Evolutionary conservation across 1,284 basidiomycete genomes (phyloP).

Genomic region (Boletus semigastroideus): DNA sequence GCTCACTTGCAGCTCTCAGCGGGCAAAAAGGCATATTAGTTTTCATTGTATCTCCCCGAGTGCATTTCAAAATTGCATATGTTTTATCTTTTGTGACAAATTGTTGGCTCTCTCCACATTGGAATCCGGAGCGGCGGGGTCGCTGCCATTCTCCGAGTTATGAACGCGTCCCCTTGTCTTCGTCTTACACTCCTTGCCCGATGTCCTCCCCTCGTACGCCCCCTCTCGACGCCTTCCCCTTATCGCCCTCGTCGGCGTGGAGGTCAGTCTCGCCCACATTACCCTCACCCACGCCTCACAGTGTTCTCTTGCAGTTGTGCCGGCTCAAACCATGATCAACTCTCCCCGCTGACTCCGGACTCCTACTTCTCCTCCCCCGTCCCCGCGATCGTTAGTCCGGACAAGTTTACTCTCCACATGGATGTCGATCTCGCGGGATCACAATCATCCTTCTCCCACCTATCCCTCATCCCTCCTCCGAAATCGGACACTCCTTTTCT

Average conservation of each 20-base stretch:
- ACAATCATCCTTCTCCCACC: neutral
- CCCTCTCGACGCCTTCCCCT: slow-evolving; percentile 8
- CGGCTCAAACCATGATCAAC: slow-evolving; percentile 12
- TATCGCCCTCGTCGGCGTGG: slow-evolving; percentile 23
- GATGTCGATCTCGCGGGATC: neutral
- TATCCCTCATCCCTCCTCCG: neutral
- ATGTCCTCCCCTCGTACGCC: neutral
- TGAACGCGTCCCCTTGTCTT: too few relatives aligned
- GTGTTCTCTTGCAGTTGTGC: slow-evolving; percentile 11
- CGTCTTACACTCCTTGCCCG: neutral
- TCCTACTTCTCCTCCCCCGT: slow-evolving; percentile 6
- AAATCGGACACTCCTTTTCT: slow-evolving; percentile 1
- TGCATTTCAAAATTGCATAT: neutral
- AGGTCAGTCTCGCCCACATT: slow-evolving; percentile 21
- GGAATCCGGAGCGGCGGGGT: neutral
- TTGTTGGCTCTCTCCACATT: neutral
- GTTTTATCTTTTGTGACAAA: too few relatives aligned
- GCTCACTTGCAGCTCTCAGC: slow-evolving; percentile 83
- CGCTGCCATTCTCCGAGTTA: neutral
- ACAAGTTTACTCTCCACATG: slow-evolving; percentile 19
- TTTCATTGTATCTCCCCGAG: slow-evolving; percentile 11
- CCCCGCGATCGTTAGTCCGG: slow-evolving; percentile 12
- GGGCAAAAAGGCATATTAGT: slow-evolving; percentile 82
- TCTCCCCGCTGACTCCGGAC: slow-evolving; percentile 24
- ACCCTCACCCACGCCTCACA: neutral